A percentile compares a stretch with the other conserved stretches of the same genome.
Conservation (phyloP, 148 eudicot species). For the Rhododendron simsii region DNA sequence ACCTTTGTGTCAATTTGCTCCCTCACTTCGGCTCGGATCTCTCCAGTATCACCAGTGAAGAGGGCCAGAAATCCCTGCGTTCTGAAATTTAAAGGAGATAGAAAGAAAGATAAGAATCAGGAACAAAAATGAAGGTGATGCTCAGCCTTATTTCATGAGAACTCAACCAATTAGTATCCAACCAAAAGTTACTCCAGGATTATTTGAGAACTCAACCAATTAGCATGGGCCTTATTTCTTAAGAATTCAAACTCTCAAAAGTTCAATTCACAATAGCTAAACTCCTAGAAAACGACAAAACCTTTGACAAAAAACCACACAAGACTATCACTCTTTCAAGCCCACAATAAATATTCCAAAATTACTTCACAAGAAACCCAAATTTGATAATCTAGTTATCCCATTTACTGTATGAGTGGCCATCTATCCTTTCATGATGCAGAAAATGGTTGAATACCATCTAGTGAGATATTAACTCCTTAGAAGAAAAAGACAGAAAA, state of each 20-base stretch:
- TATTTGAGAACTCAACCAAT: background rate
- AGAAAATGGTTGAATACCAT: background rate
- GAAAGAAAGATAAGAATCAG: background rate
- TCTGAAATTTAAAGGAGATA: slow-evolving; percentile 30
- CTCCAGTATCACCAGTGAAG: slow-evolving; percentile 93
- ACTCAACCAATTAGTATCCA: background rate
- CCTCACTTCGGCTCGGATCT: slow-evolving; percentile 88
- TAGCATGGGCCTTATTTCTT: background rate
- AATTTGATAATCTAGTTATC: background rate
- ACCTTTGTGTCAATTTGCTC: slow-evolving; percentile 95
- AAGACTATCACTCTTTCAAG: background rate
- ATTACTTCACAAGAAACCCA: background rate
- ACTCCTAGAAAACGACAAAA: background rate
- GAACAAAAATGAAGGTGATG: background rate
- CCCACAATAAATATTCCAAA: background rate
- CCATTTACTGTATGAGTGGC: background rate
- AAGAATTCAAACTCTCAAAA: background rate
- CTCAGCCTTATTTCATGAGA: background rate
- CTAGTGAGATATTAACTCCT: background rate
- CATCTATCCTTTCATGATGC: background rate
- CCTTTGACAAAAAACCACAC: background rate
- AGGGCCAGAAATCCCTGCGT: slow-evolving; percentile 95
- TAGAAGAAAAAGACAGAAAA: background rate
- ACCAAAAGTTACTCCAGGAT: background rate
- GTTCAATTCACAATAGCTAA: background rate